Percentiles rank a stretch among this genome's conserved stretches.
Conservation (phyloP, 257 asterid genomes). For the Thymus mandschuricus region DNA sequence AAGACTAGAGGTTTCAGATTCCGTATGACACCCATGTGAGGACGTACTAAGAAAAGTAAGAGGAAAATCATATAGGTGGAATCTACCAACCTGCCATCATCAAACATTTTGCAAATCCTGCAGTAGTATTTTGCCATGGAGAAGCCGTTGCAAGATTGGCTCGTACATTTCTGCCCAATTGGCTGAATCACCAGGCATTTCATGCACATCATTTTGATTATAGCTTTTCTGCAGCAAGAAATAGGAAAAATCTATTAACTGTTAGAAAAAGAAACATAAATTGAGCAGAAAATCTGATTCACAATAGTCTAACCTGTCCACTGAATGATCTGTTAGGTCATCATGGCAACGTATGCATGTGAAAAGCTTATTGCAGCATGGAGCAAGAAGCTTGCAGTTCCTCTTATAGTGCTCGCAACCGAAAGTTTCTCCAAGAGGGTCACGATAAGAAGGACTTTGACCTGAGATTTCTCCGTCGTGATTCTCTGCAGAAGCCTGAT, state of each 20-base stretch:
- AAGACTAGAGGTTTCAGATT: too few relatives aligned
- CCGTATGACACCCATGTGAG: background rate
- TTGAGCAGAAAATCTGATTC: constrained; percentile 30
- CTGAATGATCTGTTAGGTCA: constrained; percentile 69
- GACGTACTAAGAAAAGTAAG: constrained; percentile 9
- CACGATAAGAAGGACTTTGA: constrained; percentile 63
- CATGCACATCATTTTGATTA: constrained; percentile 88
- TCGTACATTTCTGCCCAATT: constrained; percentile 58
- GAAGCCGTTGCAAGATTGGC: constrained; percentile 58
- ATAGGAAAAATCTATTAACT: constrained; percentile 32
- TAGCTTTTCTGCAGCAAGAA: constrained; percentile 62
- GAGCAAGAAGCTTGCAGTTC: constrained; percentile 73
- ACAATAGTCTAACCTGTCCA: constrained; percentile 67
- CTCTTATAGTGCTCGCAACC: constrained; percentile 90
- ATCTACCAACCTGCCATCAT: constrained; percentile 70
- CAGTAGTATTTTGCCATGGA: constrained; percentile 86
- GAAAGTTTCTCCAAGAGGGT: constrained; percentile 47
- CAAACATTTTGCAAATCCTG: constrained; percentile 78
- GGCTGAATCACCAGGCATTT: constrained; percentile 74
- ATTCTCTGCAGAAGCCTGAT: constrained; percentile 36
- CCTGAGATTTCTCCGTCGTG: constrained; percentile 61
- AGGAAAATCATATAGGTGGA: constrained; percentile 18
- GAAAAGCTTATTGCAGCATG: constrained; percentile 79
- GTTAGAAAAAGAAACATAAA: constrained; percentile 12
- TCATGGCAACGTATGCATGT: constrained; percentile 94